Evolutionary conservation across 1,139 yeast genomes (phyloP).

Genomic region (Saccharomyces hybrid): DNA sequence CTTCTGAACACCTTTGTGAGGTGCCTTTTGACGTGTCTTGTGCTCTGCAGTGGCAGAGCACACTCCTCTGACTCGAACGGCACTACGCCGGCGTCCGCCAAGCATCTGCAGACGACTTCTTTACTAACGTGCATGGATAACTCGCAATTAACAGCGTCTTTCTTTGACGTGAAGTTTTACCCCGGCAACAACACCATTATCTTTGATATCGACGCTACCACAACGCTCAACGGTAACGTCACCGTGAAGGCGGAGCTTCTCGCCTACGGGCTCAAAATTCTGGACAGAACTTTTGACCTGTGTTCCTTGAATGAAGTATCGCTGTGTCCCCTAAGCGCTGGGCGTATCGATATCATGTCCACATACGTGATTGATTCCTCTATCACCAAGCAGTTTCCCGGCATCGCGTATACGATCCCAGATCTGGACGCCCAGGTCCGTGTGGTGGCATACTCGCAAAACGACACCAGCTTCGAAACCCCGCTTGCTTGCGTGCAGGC

Average conservation of each 20-base stretch:
- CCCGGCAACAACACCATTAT: slow-evolving; percentile 57
- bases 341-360: slow-evolving; percentile 69
- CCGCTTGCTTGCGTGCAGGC: slow-evolving; percentile 93
- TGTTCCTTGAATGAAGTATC: slow-evolving; percentile 54
- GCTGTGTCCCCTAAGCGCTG: slow-evolving; percentile 79
- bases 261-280: slow-evolving; percentile 75
- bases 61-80: slow-evolving; percentile 1
- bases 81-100: slow-evolving; percentile 10
- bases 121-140: slow-evolving; percentile 86
- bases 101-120: slow-evolving; percentile 46
- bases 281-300: slow-evolving; percentile 49
- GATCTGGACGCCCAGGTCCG: slow-evolving; percentile 89
- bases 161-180: slow-evolving; percentile 65
- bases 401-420: slow-evolving; percentile 82
- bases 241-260: slow-evolving; percentile 59
- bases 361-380: slow-evolving; percentile 39
- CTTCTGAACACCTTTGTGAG: background rate
- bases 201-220: slow-evolving; percentile 68
- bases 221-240: slow-evolving; percentile 70
- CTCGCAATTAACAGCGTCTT: slow-evolving; percentile 83
- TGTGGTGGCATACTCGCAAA: slow-evolving; percentile 52
- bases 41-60: background rate
- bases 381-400: slow-evolving; percentile 55
- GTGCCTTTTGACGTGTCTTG: background rate
- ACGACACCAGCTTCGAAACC: slow-evolving; percentile 32